These are phyloP conservation scores for Metrosideros polymorpha DNA, from an alignment of 441 rosid species.

Conservation along the genomic window DNA sequence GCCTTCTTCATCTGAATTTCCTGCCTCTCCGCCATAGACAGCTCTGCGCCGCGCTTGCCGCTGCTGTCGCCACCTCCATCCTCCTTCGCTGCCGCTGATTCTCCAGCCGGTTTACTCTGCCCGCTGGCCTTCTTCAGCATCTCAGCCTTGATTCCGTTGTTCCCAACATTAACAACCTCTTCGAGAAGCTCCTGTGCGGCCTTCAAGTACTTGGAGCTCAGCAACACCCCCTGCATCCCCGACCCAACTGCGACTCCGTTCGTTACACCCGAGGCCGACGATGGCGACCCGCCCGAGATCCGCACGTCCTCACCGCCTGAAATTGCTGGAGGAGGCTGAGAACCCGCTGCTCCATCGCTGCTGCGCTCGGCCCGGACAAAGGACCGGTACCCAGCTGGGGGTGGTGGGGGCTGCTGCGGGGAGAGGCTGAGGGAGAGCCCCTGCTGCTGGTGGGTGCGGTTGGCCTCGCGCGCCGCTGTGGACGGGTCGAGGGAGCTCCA, in stretches of 20 bases:
- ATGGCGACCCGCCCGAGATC: conserved; percentile 45
- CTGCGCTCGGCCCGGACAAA: conserved; percentile 21
- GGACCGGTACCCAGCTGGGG: background rate
- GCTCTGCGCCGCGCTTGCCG: conserved; percentile 48
- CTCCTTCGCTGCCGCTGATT: conserved; percentile 23
- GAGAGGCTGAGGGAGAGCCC: conserved; percentile 86
- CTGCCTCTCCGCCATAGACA: conserved; percentile 79
- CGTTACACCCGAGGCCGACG: conserved; percentile 68
- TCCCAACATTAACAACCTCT: conserved; percentile 82
- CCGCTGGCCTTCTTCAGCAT: conserved; percentile 26
- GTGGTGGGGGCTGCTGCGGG: conserved; percentile 41
- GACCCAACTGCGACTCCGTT: conserved; percentile 32
- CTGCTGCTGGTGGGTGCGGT: conserved; percentile 78
- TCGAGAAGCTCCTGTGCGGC: conserved; percentile 93
- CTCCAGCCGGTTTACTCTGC: conserved; percentile 17
- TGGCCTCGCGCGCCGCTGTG: conserved; percentile 39
- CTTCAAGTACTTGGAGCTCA: conserved; percentile 85
- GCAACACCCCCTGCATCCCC: conserved; percentile 52
- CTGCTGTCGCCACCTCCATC: conserved; percentile 40
- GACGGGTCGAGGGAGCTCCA: conserved; percentile 50
- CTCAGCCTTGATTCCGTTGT: conserved; percentile 29
- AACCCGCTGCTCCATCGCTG: background rate
- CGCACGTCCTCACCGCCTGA: conserved; percentile 45
- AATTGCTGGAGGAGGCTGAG: conserved; percentile 22
- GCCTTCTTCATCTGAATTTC: conserved; percentile 99